Evolutionary conservation across 2,329 filamentous ascomycete genomes (phyloP).

Genomic region (Botryotinia narcissicola): DNA sequence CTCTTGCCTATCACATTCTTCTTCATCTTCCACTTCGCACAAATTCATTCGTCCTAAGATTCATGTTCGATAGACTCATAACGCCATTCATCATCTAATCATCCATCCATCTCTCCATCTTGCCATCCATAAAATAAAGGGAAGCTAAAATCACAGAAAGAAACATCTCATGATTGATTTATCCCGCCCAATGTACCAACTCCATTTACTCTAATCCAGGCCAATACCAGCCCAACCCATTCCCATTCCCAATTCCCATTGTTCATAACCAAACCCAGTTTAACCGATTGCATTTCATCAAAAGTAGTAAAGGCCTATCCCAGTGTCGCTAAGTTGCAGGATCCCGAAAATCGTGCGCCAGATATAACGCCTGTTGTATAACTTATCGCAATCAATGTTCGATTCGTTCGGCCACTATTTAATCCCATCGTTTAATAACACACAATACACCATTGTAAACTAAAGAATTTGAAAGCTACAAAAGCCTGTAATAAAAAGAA

Average conservation of each 20-base stretch:
- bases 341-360: background rate
- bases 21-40: background rate
- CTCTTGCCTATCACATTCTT: background rate
- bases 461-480: conserved; percentile 5
- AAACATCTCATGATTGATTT: conserved; percentile 7
- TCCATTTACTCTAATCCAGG: conserved; percentile 8
- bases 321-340: background rate
- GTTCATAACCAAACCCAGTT: conserved; percentile 17
- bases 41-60: background rate
- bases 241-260: background rate
- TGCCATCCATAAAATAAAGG: conserved; percentile 9
- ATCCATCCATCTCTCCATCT: conserved; percentile 12
- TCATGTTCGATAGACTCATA: conserved; percentile 4
- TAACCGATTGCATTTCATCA: conserved; percentile 10
- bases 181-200: conserved; percentile 2
- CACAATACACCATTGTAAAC: conserved; percentile 11
- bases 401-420: background rate
- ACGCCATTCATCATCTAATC: conserved; percentile 17
- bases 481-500: conserved; percentile 7
- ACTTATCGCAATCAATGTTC: background rate
- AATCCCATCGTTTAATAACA: background rate
- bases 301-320: conserved; percentile 4
- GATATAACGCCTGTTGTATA: conserved; percentile 9
- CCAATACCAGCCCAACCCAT: background rate
- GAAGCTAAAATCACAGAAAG: conserved; percentile 11